These are phyloP conservation scores for Aspergillus neoniger DNA, from an alignment of 2,329 filamentous ascomycete species.

Conservation along the genomic window DNA sequence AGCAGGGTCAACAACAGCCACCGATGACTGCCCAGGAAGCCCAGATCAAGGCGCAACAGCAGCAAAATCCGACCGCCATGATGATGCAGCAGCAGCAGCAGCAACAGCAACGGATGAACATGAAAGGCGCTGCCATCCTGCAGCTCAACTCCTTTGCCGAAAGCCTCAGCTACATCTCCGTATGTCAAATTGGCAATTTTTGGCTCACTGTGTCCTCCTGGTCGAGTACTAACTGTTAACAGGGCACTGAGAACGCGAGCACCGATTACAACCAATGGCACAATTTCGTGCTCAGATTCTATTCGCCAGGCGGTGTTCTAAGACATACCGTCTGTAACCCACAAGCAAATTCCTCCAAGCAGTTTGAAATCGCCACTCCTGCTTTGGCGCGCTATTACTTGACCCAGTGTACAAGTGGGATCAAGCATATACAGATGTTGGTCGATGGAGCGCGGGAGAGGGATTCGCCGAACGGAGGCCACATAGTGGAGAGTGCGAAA, in stretches of 20 bases:
- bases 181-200: conserved; percentile 43
- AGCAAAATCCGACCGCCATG: conserved; percentile 39
- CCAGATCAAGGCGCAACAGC: conserved; percentile 40
- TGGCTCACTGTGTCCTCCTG: not conserved
- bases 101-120: conserved; percentile 32
- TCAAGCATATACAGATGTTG: conserved; percentile 81
- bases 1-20: conserved; percentile 36
- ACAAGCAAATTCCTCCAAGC: conserved; percentile 64
- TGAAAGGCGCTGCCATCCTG: conserved; percentile 51
- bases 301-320: conserved; percentile 74
- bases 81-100: conserved; percentile 44
- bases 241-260: conserved; percentile 59
- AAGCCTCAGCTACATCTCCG: conserved; percentile 58
- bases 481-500: conserved; percentile 73
- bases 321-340: conserved; percentile 65
- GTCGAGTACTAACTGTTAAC: conserved; percentile 19
- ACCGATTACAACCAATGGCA: conserved; percentile 76
- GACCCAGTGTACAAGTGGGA: conserved; percentile 83
- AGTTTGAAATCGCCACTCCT: conserved; percentile 81
- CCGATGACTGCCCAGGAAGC: conserved; percentile 44
- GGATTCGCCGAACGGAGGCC: conserved; percentile 62
- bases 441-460: conserved; percentile 68
- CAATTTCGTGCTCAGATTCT: conserved; percentile 76
- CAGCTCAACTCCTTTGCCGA: conserved; percentile 60
- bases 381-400: conserved; percentile 86